Conservation (phyloP, 2,329 filamentous ascomycete genomes). For the Delphinella strobiligena region DNA sequence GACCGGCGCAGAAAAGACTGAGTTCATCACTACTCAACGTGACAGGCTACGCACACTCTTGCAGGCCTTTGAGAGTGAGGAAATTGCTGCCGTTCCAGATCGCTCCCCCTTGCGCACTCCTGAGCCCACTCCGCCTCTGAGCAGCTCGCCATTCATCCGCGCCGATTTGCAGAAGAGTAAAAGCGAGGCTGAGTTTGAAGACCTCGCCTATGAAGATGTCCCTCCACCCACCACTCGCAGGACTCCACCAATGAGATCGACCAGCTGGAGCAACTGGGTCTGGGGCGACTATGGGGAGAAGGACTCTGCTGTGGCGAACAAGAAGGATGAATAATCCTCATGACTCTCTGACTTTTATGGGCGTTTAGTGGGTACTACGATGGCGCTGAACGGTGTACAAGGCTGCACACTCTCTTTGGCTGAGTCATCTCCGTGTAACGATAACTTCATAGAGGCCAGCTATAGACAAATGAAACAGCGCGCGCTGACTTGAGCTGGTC, state of each 20-base stretch:
- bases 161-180: constrained; percentile 61
- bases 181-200: constrained; percentile 78
- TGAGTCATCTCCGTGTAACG: no score
- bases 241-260: constrained; percentile 9
- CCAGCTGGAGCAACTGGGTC: constrained; percentile 23
- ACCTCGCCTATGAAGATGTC: constrained; percentile 24
- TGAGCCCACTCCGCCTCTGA: constrained; percentile 1
- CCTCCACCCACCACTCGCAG: constrained; percentile 14
- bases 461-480: no score
- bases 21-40: constrained; percentile 66
- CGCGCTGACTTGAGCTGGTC: no score
- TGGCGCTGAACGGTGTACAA: no score
- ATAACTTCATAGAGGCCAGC: no score
- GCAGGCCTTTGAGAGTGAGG: constrained; percentile 68
- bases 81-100: constrained; percentile 33
- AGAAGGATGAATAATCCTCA: constrained; percentile 16
- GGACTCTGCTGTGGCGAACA: constrained; percentile 18
- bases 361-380: not conserved
- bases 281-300: constrained; percentile 27
- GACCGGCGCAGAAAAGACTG: constrained; percentile 55
- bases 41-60: constrained; percentile 65
- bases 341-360: not conserved
- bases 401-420: no score
- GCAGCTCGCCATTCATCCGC: constrained; percentile 11
- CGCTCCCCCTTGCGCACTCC: no score